phyloP scores from a whole-genome alignment of 768 basidiomycete genomes.

The Cystobasidium onofrii region DNA sequence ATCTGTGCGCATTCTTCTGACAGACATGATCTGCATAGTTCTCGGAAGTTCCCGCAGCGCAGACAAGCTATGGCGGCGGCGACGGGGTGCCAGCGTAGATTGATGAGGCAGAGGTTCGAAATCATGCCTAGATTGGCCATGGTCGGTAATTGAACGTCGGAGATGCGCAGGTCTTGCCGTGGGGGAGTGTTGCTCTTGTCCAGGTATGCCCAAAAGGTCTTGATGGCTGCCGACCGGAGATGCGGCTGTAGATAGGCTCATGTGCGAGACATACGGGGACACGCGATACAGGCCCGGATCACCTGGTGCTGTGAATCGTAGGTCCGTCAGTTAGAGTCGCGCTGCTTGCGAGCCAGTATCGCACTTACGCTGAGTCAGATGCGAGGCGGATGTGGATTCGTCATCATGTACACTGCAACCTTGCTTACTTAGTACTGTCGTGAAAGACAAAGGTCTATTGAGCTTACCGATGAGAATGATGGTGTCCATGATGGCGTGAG shows the following conservation, averaged over 20 bases:
- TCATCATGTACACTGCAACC: not conserved
- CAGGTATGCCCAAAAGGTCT: not conserved
- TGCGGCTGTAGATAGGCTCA: not conserved
- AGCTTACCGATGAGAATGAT: not conserved
- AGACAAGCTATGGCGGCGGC: not conserved
- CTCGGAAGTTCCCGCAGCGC: not conserved
- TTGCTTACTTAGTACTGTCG: not conserved
- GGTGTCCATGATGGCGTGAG: not conserved
- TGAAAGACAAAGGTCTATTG: not conserved
- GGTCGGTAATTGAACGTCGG: not conserved
- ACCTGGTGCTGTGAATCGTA: not conserved
- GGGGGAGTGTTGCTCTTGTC: not conserved
- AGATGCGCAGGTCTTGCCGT: not conserved
- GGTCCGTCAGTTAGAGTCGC: not conserved
- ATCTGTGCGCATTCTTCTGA: conserved; percentile 8
- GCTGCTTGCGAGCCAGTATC: too few species aligned
- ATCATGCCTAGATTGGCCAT: not conserved
- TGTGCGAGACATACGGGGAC: not conserved
- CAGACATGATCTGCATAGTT: not conserved
- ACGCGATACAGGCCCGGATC: not conserved
- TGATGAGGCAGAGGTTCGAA: not conserved
- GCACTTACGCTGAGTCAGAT: not conserved
- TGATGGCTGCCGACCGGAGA: not conserved
- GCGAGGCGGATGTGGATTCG: not conserved
- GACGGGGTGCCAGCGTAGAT: not conserved